Conservation (phyloP, 2,329 filamentous ascomycete genomes). For the Dactylellina sp. region DNA sequence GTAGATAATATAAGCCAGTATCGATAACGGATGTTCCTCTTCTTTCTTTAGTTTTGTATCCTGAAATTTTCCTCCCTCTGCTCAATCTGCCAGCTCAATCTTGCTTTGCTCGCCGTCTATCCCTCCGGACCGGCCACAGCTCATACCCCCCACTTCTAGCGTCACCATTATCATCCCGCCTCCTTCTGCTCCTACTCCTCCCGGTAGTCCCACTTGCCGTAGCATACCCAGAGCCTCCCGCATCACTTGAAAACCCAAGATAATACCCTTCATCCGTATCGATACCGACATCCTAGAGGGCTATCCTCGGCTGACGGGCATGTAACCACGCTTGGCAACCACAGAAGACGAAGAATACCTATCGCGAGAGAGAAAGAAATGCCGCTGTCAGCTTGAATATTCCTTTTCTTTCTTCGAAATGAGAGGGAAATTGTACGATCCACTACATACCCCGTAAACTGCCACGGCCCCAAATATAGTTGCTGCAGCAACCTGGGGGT, state of each 20-base stretch:
- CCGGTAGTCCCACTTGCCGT: slow-evolving; percentile 26
- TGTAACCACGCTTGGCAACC: slow-evolving; percentile 89
- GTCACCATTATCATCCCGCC: slow-evolving; percentile 19
- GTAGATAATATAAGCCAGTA: slow-evolving; percentile 37
- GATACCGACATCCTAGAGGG: slow-evolving; percentile 56
- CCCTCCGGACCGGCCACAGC: slow-evolving; percentile 33
- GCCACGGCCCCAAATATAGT: slow-evolving; percentile 89
- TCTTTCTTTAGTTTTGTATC: slow-evolving; percentile 15
- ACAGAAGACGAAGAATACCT: slow-evolving; percentile 93
- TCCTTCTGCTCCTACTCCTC: slow-evolving; percentile 26
- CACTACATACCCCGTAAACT: slow-evolving; percentile 82
- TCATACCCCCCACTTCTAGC: slow-evolving; percentile 18
- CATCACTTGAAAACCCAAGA: slow-evolving; percentile 13
- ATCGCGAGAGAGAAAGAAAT: slow-evolving; percentile 7
- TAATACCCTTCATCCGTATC: slow-evolving; percentile 55
- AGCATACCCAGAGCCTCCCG: slow-evolving; percentile 13
- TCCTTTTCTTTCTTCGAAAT: slow-evolving; percentile 10
- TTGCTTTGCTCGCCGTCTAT: slow-evolving; percentile 41
- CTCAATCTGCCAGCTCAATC: slow-evolving; percentile 20
- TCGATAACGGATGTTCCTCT: slow-evolving; percentile 54
- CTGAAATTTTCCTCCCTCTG: slow-evolving; percentile 1
- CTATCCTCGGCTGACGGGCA: slow-evolving; percentile 71
- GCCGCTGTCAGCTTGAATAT: neutral
- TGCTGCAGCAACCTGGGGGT: slow-evolving; percentile 79
- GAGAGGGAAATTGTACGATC: neutral